Evolutionary conservation across 1,284 basidiomycete genomes (phyloP).

Genomic region (Bjerkandera adusta): DNA sequence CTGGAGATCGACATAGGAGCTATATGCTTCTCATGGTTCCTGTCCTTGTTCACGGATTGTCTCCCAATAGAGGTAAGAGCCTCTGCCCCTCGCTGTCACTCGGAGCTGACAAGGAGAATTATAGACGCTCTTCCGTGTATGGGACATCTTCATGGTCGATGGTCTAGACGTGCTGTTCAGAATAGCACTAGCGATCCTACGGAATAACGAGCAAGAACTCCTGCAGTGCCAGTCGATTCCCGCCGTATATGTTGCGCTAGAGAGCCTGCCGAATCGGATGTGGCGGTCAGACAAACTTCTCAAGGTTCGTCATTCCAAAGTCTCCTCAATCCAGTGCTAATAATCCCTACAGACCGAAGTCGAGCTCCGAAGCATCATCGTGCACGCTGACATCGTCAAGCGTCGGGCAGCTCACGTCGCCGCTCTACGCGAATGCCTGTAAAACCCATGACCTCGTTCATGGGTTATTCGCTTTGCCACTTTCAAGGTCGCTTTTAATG

Average conservation of each 20-base stretch:
- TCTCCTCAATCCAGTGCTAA: not conserved
- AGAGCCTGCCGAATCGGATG: conserved; percentile 85
- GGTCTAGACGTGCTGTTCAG: conserved; percentile 93
- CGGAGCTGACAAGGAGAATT: conserved; percentile 9
- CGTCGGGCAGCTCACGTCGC: conserved; percentile 61
- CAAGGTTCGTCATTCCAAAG: conserved; percentile 50
- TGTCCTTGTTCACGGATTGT: conserved; percentile 95
- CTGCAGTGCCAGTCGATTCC: conserved; percentile 80
- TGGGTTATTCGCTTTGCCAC: too few relatives aligned
- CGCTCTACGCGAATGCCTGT: conserved; percentile 33
- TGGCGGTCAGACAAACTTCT: conserved; percentile 91
- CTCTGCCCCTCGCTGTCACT: conserved; percentile 1
- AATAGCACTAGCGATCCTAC: conserved; percentile 84
- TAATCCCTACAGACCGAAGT: conserved; percentile 48
- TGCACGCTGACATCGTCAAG: conserved; percentile 67
- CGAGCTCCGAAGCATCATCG: conserved; percentile 65
- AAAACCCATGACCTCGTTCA: too few relatives aligned
- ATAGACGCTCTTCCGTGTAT: conserved; percentile 85
- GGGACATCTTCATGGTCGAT: conserved; percentile 96
- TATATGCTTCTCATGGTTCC: conserved; percentile 98
- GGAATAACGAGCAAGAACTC: conserved; percentile 81
- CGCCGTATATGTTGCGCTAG: conserved; percentile 83
- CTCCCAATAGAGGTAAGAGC: conserved; percentile 83
- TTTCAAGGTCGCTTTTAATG: too few relatives aligned
- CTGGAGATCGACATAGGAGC: conserved; percentile 90